A percentile compares a stretch with the other conserved stretches of the same genome.
Evolutionary conservation across 768 basidiomycete species (phyloP).

Genomic region (Megacollybia marginata): DNA sequence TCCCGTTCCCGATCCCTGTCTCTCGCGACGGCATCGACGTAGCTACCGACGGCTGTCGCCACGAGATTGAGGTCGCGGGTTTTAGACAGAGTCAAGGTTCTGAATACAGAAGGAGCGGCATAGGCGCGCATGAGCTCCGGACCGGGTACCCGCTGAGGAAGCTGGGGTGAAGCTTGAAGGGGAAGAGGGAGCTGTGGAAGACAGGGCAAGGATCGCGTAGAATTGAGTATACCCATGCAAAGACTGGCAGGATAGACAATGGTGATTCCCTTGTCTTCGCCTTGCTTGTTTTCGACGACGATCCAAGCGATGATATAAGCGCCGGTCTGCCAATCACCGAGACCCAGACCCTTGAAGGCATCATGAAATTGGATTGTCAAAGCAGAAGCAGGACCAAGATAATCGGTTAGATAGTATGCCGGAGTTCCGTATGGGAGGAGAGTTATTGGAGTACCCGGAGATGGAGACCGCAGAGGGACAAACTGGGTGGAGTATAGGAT

Average conservation of each 20-base stretch:
- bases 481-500: slow-evolving; percentile 51
- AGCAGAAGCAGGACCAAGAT: slow-evolving; percentile 57
- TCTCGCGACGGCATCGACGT: slow-evolving; percentile 68
- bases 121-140: neutral
- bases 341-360: slow-evolving; percentile 57
- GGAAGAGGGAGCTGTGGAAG: slow-evolving; percentile 61
- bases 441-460: slow-evolving; percentile 58
- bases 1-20: slow-evolving; percentile 78
- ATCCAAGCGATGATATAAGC: slow-evolving; percentile 66
- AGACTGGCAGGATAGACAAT: slow-evolving; percentile 66
- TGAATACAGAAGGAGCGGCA: slow-evolving; percentile 29
- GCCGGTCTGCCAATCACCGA: slow-evolving; percentile 39
- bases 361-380: slow-evolving; percentile 57
- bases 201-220: slow-evolving; percentile 37
- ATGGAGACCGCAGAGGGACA: slow-evolving; percentile 43
- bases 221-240: slow-evolving; percentile 37
- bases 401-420: slow-evolving; percentile 66
- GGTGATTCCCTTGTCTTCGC: slow-evolving; percentile 73
- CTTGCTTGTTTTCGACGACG: slow-evolving; percentile 67
- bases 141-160: neutral
- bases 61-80: slow-evolving; percentile 17
- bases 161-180: slow-evolving; percentile 38
- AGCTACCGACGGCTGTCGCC: slow-evolving; percentile 56
- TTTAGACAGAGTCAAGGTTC: slow-evolving; percentile 44
- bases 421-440: slow-evolving; percentile 67